Evolutionary conservation across 768 basidiomycete species (phyloP), one percentile per base, ranked within the genome.

Genomic region (Boletus sensibilis): DNA sequence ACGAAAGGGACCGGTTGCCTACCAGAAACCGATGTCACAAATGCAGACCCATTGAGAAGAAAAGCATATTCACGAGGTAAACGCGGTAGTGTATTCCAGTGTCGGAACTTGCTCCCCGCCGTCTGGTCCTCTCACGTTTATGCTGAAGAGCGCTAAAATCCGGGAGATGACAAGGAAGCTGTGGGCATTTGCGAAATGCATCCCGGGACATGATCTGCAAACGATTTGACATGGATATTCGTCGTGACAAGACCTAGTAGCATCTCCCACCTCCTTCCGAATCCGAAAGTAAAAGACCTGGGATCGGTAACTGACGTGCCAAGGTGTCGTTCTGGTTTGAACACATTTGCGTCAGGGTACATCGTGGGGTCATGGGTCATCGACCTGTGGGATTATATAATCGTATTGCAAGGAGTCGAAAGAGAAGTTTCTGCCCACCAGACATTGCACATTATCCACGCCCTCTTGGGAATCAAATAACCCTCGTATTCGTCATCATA

Each of bases 361-460:
- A 63, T 13, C 16, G 57, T 45, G n/a, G 63, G 55, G 50, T 75
- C 72, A 38, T 68, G 72, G 2, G 70, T 63, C 44, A 75, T 73
- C 10, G 65, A 68, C 71, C 73, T 72, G 45, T 49, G 35, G 23
- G 27, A 45, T 16, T 9, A 29, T 42, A 20, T 21, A 56, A 9
- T 7, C 12, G 25, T 27, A 11, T 25, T 7, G 27, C 7, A 34
- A 41, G 4, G 12, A 20, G 21, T 16, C 9, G 31, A 49, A 1
- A 16, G 13, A 53, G 27, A 31, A 27, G 18, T 12, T 6, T 29
- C 27, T 21, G 23, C 44, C 23, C 18, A 57, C 59, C 58, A 60
- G 35, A 60, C 55, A 41, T 60, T 60, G 33, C 55, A 57, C 55
- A 60, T 57, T n/a, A 60, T 43, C 55, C 55, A 57, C 12, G 39